Percentiles rank a stretch among this genome's conserved stretches.
These are phyloP conservation scores for Cercospora berteroae DNA, from an alignment of 2,329 filamentous ascomycete genomes.

Conservation along the genomic window DNA sequence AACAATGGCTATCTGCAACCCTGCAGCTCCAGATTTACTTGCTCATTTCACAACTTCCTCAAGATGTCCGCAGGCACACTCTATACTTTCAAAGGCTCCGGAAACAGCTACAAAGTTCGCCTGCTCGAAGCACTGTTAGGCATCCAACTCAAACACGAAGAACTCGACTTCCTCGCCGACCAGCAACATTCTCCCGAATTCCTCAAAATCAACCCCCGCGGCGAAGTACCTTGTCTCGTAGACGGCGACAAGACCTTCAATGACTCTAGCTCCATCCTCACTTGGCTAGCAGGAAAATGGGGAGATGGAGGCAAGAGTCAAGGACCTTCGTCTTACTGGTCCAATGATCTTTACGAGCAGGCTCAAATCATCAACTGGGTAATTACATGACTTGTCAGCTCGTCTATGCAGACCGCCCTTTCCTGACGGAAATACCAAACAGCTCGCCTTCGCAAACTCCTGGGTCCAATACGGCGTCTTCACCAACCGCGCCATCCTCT, in stretches of 20 bases:
- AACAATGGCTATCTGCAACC: neutral
- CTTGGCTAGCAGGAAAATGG: neutral
- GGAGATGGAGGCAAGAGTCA: neutral
- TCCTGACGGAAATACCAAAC: neutral
- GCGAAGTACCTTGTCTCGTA: neutral
- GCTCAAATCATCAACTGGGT: neutral
- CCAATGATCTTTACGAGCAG: neutral
- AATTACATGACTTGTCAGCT: neutral
- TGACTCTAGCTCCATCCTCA: neutral
- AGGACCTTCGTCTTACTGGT: neutral
- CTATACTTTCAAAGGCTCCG: conserved; percentile 12
- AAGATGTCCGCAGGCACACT: neutral
- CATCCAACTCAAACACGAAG: conserved; percentile 16
- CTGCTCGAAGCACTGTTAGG: conserved; percentile 14
- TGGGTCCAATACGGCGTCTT: conserved; percentile 20
- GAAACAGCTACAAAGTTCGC: conserved; percentile 21
- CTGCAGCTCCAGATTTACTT: neutral
- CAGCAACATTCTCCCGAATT: conserved; percentile 17
- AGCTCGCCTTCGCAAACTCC: conserved; percentile 15
- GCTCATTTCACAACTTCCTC: neutral
- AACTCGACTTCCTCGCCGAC: conserved; percentile 12
- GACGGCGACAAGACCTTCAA: neutral
- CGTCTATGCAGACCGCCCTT: neutral
- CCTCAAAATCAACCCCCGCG: conserved; percentile 13
- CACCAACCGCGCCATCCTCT: conserved; percentile 27